Evolutionary conservation across 1,284 basidiomycete genomes (phyloP), one percentile per base, ranked within the genome.

Genomic region (Exsudoporus floridanus): DNA sequence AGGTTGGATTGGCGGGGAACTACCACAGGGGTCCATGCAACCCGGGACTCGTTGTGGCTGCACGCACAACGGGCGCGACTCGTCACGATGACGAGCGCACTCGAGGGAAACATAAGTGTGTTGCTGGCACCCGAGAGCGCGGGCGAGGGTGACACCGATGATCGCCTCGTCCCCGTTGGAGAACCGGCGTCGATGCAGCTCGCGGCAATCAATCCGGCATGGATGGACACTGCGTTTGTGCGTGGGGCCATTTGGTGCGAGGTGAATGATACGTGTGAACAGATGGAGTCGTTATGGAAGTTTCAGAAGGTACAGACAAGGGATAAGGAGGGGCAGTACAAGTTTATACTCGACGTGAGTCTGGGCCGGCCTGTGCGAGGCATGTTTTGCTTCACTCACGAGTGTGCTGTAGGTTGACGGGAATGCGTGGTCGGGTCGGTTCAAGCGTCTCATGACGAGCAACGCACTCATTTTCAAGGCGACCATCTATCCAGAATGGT

Each of bases 361-460:
- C 2, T 7, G 16, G 16, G 25, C 7, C 10, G 10, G 12, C 31
- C 31, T 0, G 5, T 25, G n/a, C 13, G n/a, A n/a, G n/a, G 18
- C 10, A 7, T 25, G 2, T 23, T 6, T n/a, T 27, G 3, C 4
- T 39, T 46, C 30, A 55, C 38, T 16, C 5, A 6, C 10, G 7
- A 2, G 5, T 30, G 18, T 4, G 14, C 9, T 52, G 8, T 33
- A 82, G 81, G 69, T 82, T 14, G 83, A 88, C 58, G 86, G 86
- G 2, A 85, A 88, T 58, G 85, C 81, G 1, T 88, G 86, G 84
- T 84, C 81, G 10, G 77, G 81, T 30, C 77, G 86, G 2, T 88
- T 88, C 68, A 84, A 85, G 56, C 73, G 83, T 0, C 73, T 88
- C 8, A 79, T 89, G 58, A 79, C 79, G 23, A 77, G 80, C 23